Evolutionary conservation across 441 rosid genomes (phyloP), one percentile per base, ranked within the genome.

Genomic region (Breynia disticha): DNA sequence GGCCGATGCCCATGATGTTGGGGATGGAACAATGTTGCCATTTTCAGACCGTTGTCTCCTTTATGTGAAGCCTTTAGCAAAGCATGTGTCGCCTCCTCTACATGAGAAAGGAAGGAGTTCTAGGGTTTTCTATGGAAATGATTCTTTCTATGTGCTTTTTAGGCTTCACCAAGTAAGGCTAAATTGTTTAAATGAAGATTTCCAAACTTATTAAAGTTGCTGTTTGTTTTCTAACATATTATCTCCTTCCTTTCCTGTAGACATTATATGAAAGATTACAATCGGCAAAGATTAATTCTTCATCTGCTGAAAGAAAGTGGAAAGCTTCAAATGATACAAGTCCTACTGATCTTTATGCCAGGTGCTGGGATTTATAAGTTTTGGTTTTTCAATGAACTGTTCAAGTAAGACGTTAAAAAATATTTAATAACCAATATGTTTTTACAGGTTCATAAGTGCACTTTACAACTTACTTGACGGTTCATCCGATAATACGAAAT

Each of bases 401-500:
- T 54, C 54, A 48, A 43, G 43, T 12, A 28, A n/a, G 56, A 52
- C 37, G 28, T 56, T 45, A 59, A 43, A 13, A 16, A 38, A 24
- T 51, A 21, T 43, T 42, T 63, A 48, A 46, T 63, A 50, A 63
- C 46, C 21, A 18, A 50, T 22, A 19, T 46, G 18, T 18, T 63
- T 39, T 45, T 69, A 57, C 79, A 94, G 99, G 79, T 86, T 95
- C 72, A 84, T 82, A 84, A 74, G 76, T 66, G 95, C 98, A 55
- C 95, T 95, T 61, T 90, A 87, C 82, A 90, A 76, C 72, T 74
- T 95, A 48, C 90, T 95, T 17, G 95, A 90, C 71, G 99, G 99
- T 47, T 82, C 95, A 57, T 90, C 96, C 55, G 97, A 90, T 67
- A 94, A 86, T 69, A 68, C 91, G 0, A 94, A 87, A 74, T 94